Evolutionary conservation across 257 asterid genomes (phyloP), one percentile per base, ranked within the genome.

Genomic region (Primulina eburnea): DNA sequence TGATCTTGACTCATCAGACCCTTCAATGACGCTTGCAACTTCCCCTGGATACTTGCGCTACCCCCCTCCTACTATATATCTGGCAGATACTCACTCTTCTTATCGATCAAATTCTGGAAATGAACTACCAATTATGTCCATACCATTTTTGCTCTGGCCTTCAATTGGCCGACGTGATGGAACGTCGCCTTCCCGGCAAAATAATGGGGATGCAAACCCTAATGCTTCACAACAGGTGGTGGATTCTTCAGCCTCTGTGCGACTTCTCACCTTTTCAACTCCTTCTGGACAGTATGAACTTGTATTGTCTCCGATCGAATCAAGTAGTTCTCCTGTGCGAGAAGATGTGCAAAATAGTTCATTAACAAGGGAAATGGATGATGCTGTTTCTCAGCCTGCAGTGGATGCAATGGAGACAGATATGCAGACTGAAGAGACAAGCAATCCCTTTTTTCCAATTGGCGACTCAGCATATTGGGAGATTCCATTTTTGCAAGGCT

Each of bases 261-360:
- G 96, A 38, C 92, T 90, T 73, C 78, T 90, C 65, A 88, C 97
- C 6, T 88, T 90, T 84, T 90, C 98, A 24, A 92, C 95, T 65
- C 98, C 98, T 52, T 83, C 97, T 7, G 98, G 97, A 65, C 97
- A 90, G 81, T 92, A 92, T 70, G 98, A 92, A 71, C 93, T 90
- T 29, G 85, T 90, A 53, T 69, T 88, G 71, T 92, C 97, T 68
- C 98, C 95, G 7, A 76, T 90, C 74, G 92, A 85, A 65, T 85
- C 84, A 14, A 79, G 63, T 71, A 73, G 62, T 24, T 66, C 96
- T 70, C 83, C 91, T 35, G 82, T 67, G 21, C 85, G 81, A 50
- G 95, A 88, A 64, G 92, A 81, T 73, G 73, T 83, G 52, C 91
- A 82, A 67, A 66, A 74, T 69, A 80, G 71, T 80, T 76, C 88